These are phyloP conservation scores for Amaranthus tricolor DNA, from an alignment of 179 eudicot genomes.

Conservation along the genomic window DNA sequence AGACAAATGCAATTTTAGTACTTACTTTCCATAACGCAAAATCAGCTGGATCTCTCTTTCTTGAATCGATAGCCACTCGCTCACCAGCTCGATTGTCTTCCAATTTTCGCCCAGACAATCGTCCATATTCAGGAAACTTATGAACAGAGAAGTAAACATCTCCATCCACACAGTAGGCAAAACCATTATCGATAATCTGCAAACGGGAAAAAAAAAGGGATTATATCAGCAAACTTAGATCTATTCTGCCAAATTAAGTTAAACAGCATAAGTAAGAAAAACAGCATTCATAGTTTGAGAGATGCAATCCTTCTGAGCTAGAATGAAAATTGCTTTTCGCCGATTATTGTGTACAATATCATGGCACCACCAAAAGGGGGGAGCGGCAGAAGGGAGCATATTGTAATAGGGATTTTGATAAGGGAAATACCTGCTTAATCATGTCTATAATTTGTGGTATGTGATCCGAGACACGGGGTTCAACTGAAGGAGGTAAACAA, in stretches of 20 bases:
- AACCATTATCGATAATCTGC: slow-evolving; percentile 82
- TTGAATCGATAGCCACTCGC: slow-evolving; percentile 77
- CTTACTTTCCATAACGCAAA: slow-evolving; percentile 97
- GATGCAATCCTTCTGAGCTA: background rate
- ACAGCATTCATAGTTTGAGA: background rate
- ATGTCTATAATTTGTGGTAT: slow-evolving; percentile 87
- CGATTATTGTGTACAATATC: background rate
- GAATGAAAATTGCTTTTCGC: background rate
- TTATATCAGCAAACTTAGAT: background rate
- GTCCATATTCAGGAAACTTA: slow-evolving; percentile 70
- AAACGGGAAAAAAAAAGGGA: background rate
- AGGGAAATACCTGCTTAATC: slow-evolving; percentile 72
- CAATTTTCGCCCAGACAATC: slow-evolving; percentile 76
- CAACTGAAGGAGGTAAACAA: slow-evolving; percentile 75
- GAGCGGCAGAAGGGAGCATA: background rate
- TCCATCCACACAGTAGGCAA: slow-evolving; percentile 66
- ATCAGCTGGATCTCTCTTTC: slow-evolving; percentile 93
- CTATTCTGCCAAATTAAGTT: background rate
- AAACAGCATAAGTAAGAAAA: background rate
- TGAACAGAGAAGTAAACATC: slow-evolving; percentile 93
- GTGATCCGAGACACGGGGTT: slow-evolving; percentile 96
- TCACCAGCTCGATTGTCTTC: slow-evolving; percentile 98
- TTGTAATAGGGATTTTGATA: background rate
- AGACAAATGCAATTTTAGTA: background rate
- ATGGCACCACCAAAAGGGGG: background rate